Evolutionary conservation across 192 early-diverging fungal genomes (phyloP).

Genomic region (Lobosporangium transversale): DNA sequence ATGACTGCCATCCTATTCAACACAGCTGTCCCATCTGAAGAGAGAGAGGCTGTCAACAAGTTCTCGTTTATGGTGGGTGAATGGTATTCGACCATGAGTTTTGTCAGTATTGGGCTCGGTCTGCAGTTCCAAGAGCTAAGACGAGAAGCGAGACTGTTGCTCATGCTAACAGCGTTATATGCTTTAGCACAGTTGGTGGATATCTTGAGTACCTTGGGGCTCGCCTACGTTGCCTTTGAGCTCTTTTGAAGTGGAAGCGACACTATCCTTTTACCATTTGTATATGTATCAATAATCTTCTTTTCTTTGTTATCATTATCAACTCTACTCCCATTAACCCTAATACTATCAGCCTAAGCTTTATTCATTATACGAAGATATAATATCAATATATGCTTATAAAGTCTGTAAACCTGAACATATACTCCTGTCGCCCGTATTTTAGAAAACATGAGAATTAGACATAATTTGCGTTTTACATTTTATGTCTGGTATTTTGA

Average conservation of each 20-base stretch:
- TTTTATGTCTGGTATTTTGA: too few species aligned
- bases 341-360: not conserved
- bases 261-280: not conserved
- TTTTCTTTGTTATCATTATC: not conserved
- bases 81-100: conserved; percentile 63
- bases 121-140: conserved; percentile 61
- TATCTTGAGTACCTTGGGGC: conserved; percentile 53
- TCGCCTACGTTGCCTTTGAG: conserved; percentile 61
- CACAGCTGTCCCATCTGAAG: conserved; percentile 49
- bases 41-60: conserved; percentile 46
- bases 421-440: too few species aligned
- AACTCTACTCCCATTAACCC: too few species aligned
- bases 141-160: conserved; percentile 50
- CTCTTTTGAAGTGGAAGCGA: conserved; percentile 10
- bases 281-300: not conserved
- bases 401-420: too few species aligned
- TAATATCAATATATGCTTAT: too few species aligned
- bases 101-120: conserved; percentile 63
- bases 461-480: too few species aligned
- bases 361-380: too few species aligned
- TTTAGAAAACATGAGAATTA: too few species aligned
- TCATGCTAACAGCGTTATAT: conserved; percentile 58
- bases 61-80: conserved; percentile 64
- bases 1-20: conserved; percentile 60
- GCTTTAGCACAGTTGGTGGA: conserved; percentile 60